These are phyloP conservation scores for Bryum argenteum DNA, from an alignment of 225 moss, liverwort and hornwort species.

Conservation along the genomic window DNA sequence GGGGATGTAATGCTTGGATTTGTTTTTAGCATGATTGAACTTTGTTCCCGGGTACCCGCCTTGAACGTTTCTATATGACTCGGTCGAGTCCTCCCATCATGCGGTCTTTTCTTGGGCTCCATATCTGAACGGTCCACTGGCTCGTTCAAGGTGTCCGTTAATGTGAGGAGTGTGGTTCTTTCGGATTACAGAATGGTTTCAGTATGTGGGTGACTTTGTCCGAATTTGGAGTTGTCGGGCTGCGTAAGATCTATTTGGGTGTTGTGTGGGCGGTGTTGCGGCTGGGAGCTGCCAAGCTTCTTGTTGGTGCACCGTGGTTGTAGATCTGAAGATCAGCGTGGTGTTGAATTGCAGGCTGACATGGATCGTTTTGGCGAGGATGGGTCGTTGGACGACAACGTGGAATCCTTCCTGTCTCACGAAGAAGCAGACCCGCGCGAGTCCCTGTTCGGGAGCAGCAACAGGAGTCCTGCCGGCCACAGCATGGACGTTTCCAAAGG, in stretches of 20 bases:
- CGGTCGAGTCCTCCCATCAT: constrained; percentile 15
- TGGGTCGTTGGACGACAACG: constrained; percentile 91
- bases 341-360: constrained; percentile 66
- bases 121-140: constrained; percentile 17
- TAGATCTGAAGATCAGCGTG: constrained; percentile 28
- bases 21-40: constrained; percentile 13
- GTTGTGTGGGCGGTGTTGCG: constrained; percentile 10
- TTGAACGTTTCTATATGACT: constrained; percentile 17
- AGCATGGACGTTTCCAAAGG: constrained; percentile 99
- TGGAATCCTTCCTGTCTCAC: constrained; percentile 96
- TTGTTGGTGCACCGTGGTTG: not conserved
- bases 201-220: not conserved
- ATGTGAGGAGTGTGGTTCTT: not conserved
- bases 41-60: constrained; percentile 2
- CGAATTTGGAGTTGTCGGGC: constrained; percentile 2
- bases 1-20: constrained; percentile 2
- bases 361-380: constrained; percentile 96
- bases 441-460: constrained; percentile 90
- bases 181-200: constrained; percentile 13
- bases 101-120: constrained; percentile 19
- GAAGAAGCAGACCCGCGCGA: constrained; percentile 98
- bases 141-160: not conserved
- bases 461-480: constrained; percentile 99
- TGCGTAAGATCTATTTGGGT: constrained; percentile 5
- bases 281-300: not conserved